Evolutionary conservation across 331 rosid genomes (phyloP), one percentile per base, ranked within the genome.

Genomic region (Malus hybrid): DNA sequence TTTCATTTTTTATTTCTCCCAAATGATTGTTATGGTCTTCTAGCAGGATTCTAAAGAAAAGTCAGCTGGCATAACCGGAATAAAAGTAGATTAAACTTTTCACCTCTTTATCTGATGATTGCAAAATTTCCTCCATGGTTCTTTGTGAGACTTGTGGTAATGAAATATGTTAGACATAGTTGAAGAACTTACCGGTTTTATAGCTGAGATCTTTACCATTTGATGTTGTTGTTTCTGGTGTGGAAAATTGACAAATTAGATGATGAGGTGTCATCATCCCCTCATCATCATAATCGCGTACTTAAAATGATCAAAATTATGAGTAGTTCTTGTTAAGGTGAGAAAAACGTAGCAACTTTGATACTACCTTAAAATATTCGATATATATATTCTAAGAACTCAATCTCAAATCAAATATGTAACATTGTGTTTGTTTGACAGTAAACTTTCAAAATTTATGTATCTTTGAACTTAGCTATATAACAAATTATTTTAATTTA

Each of bases 1-100:
- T 52, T 10, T 14, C 10, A 19, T 36, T 18, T 66, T 34, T 33
- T 68, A 9, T 10, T 15, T 5, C 58, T 5, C 52, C 68, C n/a
- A 26, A 6, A 7, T 63, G 28, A 36, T 56, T 65, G 33, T 36
- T 36, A 24, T 56, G 39, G 30, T 75, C 61, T 42, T 61, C 68
- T 42, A 72, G 50, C 46, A 39, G 33, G 65, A 56, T 29, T 11
- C 68, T 16, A 34, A 29, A 56, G 29, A 62, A 24, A 28, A 70
- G 22, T 60, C 80, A 69, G 32, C 75, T 70, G 26, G 63, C 46
- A 42, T 29, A 61, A 60, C 15, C 56, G 26, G 63, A 71, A 71
- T 63, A 78, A 63, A 62, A 52, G 61, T 32, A 14, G 60, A 24
- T 30, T 6, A 64, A 30, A 19, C 52, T 11, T 53, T 13, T 42